phyloP scores from a whole-genome alignment of 352 stramenopile species.

The Globisporangium ultimum region DNA sequence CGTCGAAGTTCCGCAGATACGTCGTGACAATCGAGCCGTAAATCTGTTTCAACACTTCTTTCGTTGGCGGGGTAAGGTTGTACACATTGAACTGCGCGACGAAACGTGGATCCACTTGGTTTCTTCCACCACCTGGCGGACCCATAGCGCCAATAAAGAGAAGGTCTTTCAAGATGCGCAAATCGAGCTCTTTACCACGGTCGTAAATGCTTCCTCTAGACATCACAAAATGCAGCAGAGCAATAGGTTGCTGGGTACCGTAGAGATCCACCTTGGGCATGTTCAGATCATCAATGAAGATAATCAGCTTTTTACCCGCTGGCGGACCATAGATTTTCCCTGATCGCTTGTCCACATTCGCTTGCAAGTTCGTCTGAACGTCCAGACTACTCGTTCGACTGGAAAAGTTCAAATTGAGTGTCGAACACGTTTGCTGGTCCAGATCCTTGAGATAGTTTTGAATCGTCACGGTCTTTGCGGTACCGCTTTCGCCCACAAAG shows the following conservation, averaged over 20 bases:
- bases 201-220: constrained; percentile 92
- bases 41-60: constrained; percentile 90
- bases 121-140: constrained; percentile 91
- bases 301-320: constrained; percentile 91
- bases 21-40: constrained; percentile 92
- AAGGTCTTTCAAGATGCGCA: constrained; percentile 92
- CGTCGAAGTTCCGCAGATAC: constrained; percentile 88
- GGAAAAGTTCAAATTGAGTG: constrained; percentile 92
- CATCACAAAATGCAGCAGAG: constrained; percentile 93
- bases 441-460: constrained; percentile 91
- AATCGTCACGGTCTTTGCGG: constrained; percentile 95
- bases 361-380: constrained; percentile 93
- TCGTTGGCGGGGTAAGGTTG: constrained; percentile 91
- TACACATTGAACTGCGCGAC: constrained; percentile 95
- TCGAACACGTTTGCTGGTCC: constrained; percentile 57
- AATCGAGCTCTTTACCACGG: constrained; percentile 92
- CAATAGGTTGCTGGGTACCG: constrained; percentile 95
- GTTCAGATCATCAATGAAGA: constrained; percentile 97
- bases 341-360: constrained; percentile 94
- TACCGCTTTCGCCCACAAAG: constrained; percentile 93
- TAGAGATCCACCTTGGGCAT: constrained; percentile 97
- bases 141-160: constrained; percentile 95
- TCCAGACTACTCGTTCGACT: constrained; percentile 92
- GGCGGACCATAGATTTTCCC: constrained; percentile 94
- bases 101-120: constrained; percentile 93